Conservation (phyloP, 768 basidiomycete species). For the Amanita brunnescens region DNA sequence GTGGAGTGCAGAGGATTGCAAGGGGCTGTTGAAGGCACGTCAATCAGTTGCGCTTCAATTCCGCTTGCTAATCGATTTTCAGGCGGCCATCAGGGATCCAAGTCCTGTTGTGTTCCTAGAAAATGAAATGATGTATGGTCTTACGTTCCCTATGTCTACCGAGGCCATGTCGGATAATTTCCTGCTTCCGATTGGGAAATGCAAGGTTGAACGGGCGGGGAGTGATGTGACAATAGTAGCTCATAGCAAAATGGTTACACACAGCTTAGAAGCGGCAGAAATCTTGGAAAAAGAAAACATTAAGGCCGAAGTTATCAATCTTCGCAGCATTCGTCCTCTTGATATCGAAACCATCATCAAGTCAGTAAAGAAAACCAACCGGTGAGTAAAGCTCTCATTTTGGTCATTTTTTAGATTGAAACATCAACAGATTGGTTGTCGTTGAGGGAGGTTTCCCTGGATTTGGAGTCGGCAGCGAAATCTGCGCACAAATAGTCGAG, state of each 20-base stretch:
- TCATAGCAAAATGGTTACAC: slow-evolving; percentile 97
- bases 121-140: slow-evolving; percentile 98
- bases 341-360: slow-evolving; percentile 96
- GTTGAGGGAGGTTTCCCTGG: slow-evolving; percentile 99
- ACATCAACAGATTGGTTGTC: slow-evolving; percentile 59
- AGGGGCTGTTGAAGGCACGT: slow-evolving; percentile 87
- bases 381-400: slow-evolving; percentile 35
- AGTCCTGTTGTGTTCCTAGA: slow-evolving; percentile 99
- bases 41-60: neutral
- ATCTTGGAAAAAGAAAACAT: slow-evolving; percentile 91
- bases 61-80: neutral
- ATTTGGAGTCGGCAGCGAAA: slow-evolving; percentile 98
- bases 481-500: slow-evolving; percentile 95
- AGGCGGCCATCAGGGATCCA: slow-evolving; percentile 96
- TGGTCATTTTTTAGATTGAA: neutral
- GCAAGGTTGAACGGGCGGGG: slow-evolving; percentile 91
- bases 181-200: slow-evolving; percentile 94
- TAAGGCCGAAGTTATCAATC: slow-evolving; percentile 96
- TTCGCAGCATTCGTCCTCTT: slow-evolving; percentile 90
- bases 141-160: slow-evolving; percentile 90
- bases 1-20: slow-evolving; percentile 99
- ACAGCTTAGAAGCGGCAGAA: slow-evolving; percentile 92
- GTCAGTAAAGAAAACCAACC: slow-evolving; percentile 98
- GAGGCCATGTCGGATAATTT: slow-evolving; percentile 96
- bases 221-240: slow-evolving; percentile 93